Percentiles rank a stretch among this genome's conserved stretches.
Evolutionary conservation across 768 basidiomycete genomes (phyloP).

Genomic region (Leucosporidium creatinivorum): DNA sequence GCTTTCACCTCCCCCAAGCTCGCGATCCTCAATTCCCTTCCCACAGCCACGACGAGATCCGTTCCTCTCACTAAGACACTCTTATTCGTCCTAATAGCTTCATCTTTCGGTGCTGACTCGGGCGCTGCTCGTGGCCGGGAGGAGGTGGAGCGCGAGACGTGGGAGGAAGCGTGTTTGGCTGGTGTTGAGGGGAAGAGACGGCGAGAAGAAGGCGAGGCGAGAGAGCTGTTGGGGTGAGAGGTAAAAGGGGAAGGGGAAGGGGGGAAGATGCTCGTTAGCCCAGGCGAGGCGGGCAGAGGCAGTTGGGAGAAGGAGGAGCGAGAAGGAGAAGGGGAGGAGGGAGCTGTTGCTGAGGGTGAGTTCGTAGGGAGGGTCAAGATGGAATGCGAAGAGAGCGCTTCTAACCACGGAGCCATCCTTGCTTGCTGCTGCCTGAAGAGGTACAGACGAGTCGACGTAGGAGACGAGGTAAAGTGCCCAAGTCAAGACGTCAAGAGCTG

Average conservation of each 20-base stretch:
- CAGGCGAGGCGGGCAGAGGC: neutral
- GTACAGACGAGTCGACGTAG: too few relatives aligned
- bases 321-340: neutral
- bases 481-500: too few relatives aligned
- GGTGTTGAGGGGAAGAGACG: too few relatives aligned
- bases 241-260: neutral
- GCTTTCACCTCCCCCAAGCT: conserved; percentile 64
- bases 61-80: conserved; percentile 44
- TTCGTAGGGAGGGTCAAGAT: conserved; percentile 4
- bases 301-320: conserved; percentile 13
- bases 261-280: neutral
- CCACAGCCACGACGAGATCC: conserved; percentile 76
- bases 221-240: too few relatives aligned
- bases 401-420: conserved; percentile 11
- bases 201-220: too few relatives aligned
- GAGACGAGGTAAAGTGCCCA: too few relatives aligned
- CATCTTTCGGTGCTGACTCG: too few relatives aligned
- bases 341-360: neutral
- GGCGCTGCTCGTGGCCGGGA: neutral
- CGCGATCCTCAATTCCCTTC: conserved; percentile 70
- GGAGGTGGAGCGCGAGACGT: too few relatives aligned
- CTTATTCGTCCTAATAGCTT: neutral
- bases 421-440: neutral
- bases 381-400: conserved; percentile 12
- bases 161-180: too few relatives aligned